phyloP scores from a whole-genome alignment of 2,329 filamentous ascomycete genomes.

The Allantophomopsis cytisporea region DNA sequence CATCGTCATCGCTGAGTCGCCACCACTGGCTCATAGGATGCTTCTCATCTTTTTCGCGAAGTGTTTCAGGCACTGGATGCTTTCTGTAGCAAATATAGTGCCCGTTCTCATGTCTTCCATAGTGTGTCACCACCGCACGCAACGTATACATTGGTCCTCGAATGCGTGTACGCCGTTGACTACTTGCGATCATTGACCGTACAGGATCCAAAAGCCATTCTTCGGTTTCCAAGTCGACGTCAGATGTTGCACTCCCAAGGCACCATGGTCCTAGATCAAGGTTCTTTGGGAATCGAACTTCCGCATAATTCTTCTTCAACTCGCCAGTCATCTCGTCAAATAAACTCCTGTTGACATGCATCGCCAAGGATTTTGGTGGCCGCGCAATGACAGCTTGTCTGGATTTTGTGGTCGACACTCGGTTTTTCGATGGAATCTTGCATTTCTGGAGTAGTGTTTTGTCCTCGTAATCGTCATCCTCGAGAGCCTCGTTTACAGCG shows the following conservation, averaged over 20 bases:
- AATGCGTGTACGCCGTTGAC: slow-evolving; percentile 32
- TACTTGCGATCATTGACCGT: slow-evolving; percentile 59
- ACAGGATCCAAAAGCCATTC: slow-evolving; percentile 58
- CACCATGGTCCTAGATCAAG: slow-evolving; percentile 80
- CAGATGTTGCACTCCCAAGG: slow-evolving; percentile 33
- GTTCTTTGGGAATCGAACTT: slow-evolving; percentile 59
- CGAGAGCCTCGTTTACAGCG: slow-evolving; percentile 56
- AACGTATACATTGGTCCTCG: slow-evolving; percentile 58
- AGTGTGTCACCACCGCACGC: slow-evolving; percentile 76
- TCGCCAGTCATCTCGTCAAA: slow-evolving; percentile 75
- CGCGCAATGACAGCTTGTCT: slow-evolving; percentile 79
- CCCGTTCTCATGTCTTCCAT: slow-evolving; percentile 83
- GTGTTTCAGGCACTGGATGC: slow-evolving; percentile 28
- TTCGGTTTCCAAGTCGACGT: slow-evolving; percentile 30
- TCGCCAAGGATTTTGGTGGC: slow-evolving; percentile 63
- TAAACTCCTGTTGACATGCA: slow-evolving; percentile 85
- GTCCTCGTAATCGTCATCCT: slow-evolving; percentile 69
- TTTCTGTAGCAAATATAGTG: slow-evolving; percentile 90
- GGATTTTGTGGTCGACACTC: slow-evolving; percentile 71
- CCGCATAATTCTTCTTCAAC: slow-evolving; percentile 72
- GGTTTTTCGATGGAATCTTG: slow-evolving; percentile 51
- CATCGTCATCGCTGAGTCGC: slow-evolving; percentile 80
- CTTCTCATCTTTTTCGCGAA: slow-evolving; percentile 14
- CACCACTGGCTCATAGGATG: slow-evolving; percentile 52
- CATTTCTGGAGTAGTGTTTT: slow-evolving; percentile 48